A percentile compares a stretch with the other conserved stretches of the same genome.
Conservation (phyloP, 345 rosid genomes). For the Clarkia xantiana region DNA sequence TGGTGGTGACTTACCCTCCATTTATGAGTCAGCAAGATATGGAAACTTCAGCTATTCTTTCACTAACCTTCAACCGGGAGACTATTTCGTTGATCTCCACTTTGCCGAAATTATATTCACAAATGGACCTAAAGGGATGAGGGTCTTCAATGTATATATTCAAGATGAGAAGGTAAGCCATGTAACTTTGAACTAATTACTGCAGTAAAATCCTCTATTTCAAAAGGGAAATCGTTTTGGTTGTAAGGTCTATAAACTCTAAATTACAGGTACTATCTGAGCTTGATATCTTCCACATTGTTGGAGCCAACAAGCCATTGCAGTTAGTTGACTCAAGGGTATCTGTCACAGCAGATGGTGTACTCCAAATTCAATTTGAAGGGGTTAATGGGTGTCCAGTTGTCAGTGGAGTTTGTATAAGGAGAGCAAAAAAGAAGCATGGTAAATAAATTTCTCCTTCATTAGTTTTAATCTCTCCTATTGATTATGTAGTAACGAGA, state of each 20-base stretch:
- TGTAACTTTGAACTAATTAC: neutral
- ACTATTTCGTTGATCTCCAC: constrained; percentile 70
- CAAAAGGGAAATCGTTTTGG: neutral
- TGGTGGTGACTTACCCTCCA: constrained; percentile 59
- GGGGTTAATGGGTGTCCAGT: constrained; percentile 66
- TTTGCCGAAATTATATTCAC: constrained; percentile 78
- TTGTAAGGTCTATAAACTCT: constrained; percentile 1
- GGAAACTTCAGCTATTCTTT: constrained; percentile 61
- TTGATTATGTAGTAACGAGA: constrained; percentile 2
- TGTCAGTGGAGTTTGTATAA: constrained; percentile 69
- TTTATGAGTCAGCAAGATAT: constrained; percentile 64
- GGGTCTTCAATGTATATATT: constrained; percentile 72
- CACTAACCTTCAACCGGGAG: constrained; percentile 35
- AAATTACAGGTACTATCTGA: constrained; percentile 63
- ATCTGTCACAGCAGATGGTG: constrained; percentile 50
- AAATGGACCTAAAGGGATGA: constrained; percentile 78
- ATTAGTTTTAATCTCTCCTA: no score
- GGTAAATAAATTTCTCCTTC: constrained; percentile 21
- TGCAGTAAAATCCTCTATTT: neutral
- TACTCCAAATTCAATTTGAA: constrained; percentile 47
- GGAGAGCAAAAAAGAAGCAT: constrained; percentile 43
- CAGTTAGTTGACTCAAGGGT: constrained; percentile 59
- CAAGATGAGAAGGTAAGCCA: constrained; percentile 79
- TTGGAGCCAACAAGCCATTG: constrained; percentile 75
- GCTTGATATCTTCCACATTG: constrained; percentile 69